A percentile compares a stretch with the other conserved stretches of the same genome.
phyloP scores from a whole-genome alignment of 805 yeast genomes.

The Metschnikowia hibisci region DNA sequence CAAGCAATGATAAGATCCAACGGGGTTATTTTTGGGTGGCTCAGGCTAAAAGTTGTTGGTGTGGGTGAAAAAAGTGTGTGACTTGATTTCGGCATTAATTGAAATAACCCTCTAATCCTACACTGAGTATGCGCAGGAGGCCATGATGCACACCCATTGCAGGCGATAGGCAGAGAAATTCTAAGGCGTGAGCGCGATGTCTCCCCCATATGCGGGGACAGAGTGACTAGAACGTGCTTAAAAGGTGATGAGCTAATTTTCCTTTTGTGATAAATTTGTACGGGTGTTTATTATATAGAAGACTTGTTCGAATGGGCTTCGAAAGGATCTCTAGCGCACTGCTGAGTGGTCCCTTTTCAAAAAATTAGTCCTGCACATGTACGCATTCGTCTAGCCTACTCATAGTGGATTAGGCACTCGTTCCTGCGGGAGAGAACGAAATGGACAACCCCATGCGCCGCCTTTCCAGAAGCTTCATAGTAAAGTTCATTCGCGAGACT shows the following conservation, averaged over 20 bases:
- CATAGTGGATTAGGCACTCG: not conserved
- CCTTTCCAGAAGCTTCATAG: too few relatives aligned
- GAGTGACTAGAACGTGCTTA: not conserved
- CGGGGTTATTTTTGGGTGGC: not conserved
- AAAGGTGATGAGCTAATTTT: too few relatives aligned
- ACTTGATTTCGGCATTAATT: not conserved
- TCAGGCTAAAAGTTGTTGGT: not conserved
- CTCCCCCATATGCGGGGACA: slow-evolving; percentile 5
- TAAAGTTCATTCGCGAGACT: too few relatives aligned
- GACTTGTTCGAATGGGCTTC: too few relatives aligned
- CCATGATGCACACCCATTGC: slow-evolving; percentile 7
- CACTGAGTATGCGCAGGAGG: slow-evolving; percentile 9
- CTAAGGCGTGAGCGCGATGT: slow-evolving; percentile 1
- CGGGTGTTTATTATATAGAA: too few relatives aligned
- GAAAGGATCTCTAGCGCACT: not conserved
- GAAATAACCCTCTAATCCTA: slow-evolving; percentile 4
- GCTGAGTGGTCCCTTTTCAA: not conserved
- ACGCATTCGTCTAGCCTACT: slow-evolving; percentile 2
- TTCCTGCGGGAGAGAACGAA: not conserved
- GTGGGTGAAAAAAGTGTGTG: slow-evolving; percentile 2
- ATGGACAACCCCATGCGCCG: too few relatives aligned
- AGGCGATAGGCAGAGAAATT: slow-evolving; percentile 6
- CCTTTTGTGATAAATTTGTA: too few relatives aligned
- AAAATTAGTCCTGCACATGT: slow-evolving; percentile 1
- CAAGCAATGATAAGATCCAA: not conserved